Evolutionary conservation across 2,329 filamentous ascomycete species (phyloP).

Genomic region (Claviceps pusilla): DNA sequence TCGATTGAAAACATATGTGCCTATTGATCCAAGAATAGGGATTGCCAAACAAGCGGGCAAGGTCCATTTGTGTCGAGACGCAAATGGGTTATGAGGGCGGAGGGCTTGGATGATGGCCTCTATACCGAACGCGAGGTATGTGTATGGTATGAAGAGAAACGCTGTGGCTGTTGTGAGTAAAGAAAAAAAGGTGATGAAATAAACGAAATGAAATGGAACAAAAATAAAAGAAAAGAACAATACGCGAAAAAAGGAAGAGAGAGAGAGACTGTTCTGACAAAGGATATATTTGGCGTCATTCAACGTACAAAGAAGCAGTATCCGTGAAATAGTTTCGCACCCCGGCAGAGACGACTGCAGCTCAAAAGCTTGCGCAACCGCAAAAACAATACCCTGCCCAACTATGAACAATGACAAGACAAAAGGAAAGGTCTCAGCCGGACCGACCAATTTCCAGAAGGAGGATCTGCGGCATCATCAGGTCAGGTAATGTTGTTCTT

Average conservation of each 20-base stretch:
- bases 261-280: too few species aligned
- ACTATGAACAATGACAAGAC: constrained; percentile 42
- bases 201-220: not conserved
- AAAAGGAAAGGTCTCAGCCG: constrained; percentile 38
- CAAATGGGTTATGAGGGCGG: constrained; percentile 39
- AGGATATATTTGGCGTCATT: not conserved
- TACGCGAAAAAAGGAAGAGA: too few species aligned
- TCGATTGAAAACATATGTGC: constrained; percentile 43
- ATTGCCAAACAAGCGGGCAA: constrained; percentile 40
- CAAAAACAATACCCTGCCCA: constrained; percentile 42
- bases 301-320: constrained; percentile 43
- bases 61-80: constrained; percentile 43
- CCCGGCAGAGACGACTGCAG: constrained; percentile 34
- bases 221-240: not conserved
- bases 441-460: constrained; percentile 28
- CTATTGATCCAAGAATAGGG: constrained; percentile 35
- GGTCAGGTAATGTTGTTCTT: not conserved
- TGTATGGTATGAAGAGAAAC: constrained; percentile 50
- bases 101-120: constrained; percentile 42
- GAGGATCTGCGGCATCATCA: constrained; percentile 15
- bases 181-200: not conserved
- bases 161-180: constrained; percentile 24
- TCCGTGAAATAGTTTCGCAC: constrained; percentile 39
- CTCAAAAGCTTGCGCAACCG: constrained; percentile 40
- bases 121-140: constrained; percentile 49